Conservation (phyloP, 331 rosid genomes). For the Pyrus hybrid region DNA sequence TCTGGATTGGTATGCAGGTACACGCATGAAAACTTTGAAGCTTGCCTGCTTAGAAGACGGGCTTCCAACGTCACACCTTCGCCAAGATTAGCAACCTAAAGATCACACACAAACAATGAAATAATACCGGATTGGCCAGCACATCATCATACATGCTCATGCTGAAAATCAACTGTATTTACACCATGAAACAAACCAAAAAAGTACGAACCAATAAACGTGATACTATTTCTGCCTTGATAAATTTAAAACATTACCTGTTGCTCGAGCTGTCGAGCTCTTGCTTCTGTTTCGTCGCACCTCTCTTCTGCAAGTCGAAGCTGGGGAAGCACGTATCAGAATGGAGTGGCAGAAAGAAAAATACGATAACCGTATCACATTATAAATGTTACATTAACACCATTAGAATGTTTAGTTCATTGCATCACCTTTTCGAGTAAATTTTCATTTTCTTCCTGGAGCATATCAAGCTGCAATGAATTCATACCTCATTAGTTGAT, state of each 20-base stretch:
- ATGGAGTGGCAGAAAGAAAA: slow-evolving; percentile 17
- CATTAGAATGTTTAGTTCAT: slow-evolving; percentile 18
- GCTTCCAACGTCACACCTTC: slow-evolving; percentile 88
- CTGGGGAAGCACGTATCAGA: slow-evolving; percentile 60
- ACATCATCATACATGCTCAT: neutral
- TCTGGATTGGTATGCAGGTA: neutral
- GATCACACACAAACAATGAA: slow-evolving; percentile 1
- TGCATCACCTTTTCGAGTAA: slow-evolving; percentile 73
- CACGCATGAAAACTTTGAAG: neutral
- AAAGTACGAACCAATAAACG: neutral
- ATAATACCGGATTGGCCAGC: neutral
- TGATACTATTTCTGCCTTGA: neutral
- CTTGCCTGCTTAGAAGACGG: slow-evolving; percentile 85
- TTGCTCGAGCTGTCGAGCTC: slow-evolving; percentile 81
- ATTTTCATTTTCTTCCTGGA: slow-evolving; percentile 80
- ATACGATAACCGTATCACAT: neutral
- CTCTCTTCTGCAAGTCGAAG: slow-evolving; percentile 91
- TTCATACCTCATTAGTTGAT: slow-evolving; percentile 24
- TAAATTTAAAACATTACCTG: slow-evolving; percentile 45
- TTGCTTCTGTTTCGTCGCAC: slow-evolving; percentile 81
- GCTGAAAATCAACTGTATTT: neutral
- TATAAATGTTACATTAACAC: neutral
- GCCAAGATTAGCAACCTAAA: slow-evolving; percentile 70
- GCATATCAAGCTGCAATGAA: slow-evolving; percentile 86
- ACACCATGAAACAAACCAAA: neutral